Conservation (phyloP, 148 eudicot genomes). For the Arbutus unedo region DNA sequence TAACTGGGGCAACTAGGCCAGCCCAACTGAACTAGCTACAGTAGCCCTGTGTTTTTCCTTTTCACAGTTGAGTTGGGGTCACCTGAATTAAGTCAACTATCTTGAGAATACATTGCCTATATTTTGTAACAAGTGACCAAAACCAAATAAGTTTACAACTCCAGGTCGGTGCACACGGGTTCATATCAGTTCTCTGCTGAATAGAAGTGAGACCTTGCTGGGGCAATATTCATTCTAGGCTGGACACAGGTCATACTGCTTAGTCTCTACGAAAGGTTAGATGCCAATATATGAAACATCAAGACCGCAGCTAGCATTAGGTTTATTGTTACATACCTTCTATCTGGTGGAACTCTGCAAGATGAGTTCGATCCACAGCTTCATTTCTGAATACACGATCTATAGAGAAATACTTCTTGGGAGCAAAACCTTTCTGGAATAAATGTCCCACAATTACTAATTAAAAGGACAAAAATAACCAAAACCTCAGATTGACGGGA, state of each 20-base stretch:
- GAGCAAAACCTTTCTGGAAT: constrained; percentile 58
- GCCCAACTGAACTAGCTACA: neutral
- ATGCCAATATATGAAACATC: neutral
- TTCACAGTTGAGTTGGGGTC: neutral
- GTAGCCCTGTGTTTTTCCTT: neutral
- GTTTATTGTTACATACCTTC: constrained; percentile 54
- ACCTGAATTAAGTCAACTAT: neutral
- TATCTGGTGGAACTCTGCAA: constrained; percentile 94
- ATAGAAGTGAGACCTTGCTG: neutral
- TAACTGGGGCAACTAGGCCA: neutral
- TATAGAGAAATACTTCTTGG: constrained; percentile 79
- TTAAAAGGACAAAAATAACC: neutral
- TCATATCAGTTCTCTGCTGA: neutral
- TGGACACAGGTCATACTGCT: neutral
- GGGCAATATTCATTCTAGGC: neutral
- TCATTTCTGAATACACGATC: constrained; percentile 98
- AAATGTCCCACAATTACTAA: neutral
- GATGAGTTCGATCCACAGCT: constrained; percentile 95
- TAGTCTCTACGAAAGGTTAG: neutral
- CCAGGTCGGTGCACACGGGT: neutral
- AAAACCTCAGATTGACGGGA: neutral
- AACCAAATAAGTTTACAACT: neutral
- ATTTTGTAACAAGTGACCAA: neutral
- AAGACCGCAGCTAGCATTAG: neutral
- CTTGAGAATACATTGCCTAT: neutral